These are phyloP conservation scores for Polygonum maritimum DNA, from an alignment of 148 eudicot species.

Conservation along the genomic window DNA sequence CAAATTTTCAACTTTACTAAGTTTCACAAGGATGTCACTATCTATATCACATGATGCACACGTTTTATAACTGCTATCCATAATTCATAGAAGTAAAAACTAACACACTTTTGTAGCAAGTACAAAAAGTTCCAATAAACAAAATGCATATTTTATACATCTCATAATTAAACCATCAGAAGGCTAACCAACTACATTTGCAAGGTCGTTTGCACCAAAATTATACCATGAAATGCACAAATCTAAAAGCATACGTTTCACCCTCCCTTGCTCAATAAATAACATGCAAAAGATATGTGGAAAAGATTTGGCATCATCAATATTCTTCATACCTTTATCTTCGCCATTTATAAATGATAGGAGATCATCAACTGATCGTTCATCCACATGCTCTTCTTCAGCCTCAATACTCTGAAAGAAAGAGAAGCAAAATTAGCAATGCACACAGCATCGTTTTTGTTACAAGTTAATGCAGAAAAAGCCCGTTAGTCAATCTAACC, in stretches of 20 bases:
- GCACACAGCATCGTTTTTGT: neutral
- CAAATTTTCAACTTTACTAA: no score
- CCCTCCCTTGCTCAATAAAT: neutral
- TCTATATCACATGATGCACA: neutral
- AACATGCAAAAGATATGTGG: neutral
- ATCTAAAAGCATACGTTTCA: neutral
- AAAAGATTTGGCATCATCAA: neutral
- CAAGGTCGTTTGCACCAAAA: neutral
- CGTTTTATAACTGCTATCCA: neutral
- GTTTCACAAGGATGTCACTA: neutral
- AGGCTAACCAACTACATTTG: neutral
- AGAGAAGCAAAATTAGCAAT: conserved; percentile 12
- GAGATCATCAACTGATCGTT: conserved; percentile 83
- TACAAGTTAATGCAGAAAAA: neutral
- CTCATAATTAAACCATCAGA: neutral
- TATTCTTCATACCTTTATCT: conserved; percentile 40
- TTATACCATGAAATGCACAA: neutral
- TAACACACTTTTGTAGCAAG: neutral
- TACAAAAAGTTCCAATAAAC: neutral
- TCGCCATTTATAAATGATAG: conserved; percentile 70
- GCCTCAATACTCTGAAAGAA: conserved; percentile 44
- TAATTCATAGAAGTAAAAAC: neutral
- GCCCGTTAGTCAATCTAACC: neutral
- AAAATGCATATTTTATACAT: neutral
- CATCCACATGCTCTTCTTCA: conserved; percentile 60